Conservation (phyloP, 1,139 yeast genomes). For the Suhomyces panamericanus region DNA sequence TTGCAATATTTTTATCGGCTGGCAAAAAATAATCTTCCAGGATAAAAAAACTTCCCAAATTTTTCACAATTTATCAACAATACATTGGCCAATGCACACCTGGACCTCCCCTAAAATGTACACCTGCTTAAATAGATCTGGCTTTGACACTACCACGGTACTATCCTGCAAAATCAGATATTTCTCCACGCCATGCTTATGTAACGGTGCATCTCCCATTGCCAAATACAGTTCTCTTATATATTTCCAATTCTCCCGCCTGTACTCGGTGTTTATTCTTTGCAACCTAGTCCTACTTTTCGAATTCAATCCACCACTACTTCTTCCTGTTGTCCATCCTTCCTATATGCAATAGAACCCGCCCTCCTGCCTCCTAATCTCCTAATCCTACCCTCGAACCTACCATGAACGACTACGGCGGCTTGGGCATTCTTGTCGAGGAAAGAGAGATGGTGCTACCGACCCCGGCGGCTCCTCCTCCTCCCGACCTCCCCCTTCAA, state of each 20-base stretch:
- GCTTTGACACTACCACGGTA: constrained; percentile 2
- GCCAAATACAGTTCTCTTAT: background rate
- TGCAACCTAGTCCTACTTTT: no score
- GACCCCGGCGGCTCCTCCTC: constrained; percentile 1
- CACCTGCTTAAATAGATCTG: constrained; percentile 5
- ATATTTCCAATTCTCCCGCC: constrained; percentile 2
- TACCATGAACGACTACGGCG: constrained; percentile 17
- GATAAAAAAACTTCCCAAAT: constrained; percentile 4
- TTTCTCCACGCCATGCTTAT: constrained; percentile 6
- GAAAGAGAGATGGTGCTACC: constrained; percentile 14
- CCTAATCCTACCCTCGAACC: background rate
- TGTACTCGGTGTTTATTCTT: background rate
- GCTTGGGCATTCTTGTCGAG: constrained; percentile 19
- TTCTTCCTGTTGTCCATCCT: no score
- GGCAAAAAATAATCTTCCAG: background rate
- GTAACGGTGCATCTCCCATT: background rate
- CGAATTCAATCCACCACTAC: no score
- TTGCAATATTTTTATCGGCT: constrained; percentile 1
- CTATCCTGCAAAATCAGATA: constrained; percentile 7
- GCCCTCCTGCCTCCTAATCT: background rate
- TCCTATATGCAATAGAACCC: background rate
- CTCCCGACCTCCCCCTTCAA: constrained; percentile 1
- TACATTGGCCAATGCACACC: constrained; percentile 1
- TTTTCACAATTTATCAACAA: constrained; percentile 2
- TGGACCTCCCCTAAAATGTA: constrained; percentile 7